Conservation (phyloP, 2,329 filamentous ascomycete species). For the Trichophyton simii region DNA sequence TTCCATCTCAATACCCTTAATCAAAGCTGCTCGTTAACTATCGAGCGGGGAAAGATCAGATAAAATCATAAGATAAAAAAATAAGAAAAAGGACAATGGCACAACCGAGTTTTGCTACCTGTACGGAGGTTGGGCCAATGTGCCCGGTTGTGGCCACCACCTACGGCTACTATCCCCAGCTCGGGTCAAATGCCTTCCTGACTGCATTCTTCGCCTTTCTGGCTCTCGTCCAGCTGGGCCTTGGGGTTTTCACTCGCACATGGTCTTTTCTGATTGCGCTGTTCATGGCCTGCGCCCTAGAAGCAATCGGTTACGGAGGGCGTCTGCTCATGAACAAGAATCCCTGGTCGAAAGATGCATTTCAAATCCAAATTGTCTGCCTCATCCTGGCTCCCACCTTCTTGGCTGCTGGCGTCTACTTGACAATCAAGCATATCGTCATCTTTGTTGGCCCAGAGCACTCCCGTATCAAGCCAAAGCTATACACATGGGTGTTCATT, state of each 20-base stretch:
- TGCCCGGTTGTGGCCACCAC: conserved; percentile 38
- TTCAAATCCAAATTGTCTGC: conserved; percentile 44
- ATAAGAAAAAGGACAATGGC: background rate
- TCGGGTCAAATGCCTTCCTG: conserved; percentile 43
- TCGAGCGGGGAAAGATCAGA: too few relatives aligned
- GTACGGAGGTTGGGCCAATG: conserved; percentile 7
- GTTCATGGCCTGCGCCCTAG: conserved; percentile 37
- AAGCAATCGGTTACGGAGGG: conserved; percentile 45
- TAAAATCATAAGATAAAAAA: background rate
- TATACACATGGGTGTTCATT: conserved; percentile 50
- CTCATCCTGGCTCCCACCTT: conserved; percentile 47
- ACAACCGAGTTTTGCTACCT: conserved; percentile 5
- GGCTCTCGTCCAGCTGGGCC: conserved; percentile 36
- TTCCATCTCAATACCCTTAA: background rate
- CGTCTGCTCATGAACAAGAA: conserved; percentile 43
- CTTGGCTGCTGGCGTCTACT: conserved; percentile 43
- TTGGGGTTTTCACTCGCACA: conserved; percentile 41
- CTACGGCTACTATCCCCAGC: conserved; percentile 43
- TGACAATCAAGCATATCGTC: conserved; percentile 46
- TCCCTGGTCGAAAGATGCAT: conserved; percentile 38
- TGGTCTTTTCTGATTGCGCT: conserved; percentile 45
- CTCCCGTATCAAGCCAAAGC: conserved; percentile 35
- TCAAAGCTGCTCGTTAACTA: background rate
- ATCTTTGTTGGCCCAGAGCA: conserved; percentile 41
- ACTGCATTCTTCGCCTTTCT: conserved; percentile 39